phyloP scores from a whole-genome alignment of 495 filamentous ascomycete genomes.

The Aeminium ludgeri region DNA sequence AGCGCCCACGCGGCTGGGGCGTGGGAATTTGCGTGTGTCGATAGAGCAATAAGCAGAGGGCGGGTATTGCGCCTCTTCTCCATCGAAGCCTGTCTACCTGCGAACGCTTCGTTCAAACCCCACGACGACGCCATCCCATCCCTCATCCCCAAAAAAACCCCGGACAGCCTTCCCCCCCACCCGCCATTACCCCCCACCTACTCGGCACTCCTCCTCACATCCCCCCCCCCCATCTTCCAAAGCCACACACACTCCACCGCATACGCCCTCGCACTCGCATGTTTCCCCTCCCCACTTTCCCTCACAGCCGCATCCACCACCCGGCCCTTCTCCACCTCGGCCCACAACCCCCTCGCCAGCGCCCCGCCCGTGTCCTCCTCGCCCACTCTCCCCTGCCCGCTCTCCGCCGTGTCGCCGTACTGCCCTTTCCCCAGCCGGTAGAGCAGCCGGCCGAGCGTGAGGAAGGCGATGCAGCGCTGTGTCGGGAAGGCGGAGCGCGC shows the following conservation, averaged over 20 bases:
- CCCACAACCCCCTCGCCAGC: constrained; percentile 26
- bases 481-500: constrained; percentile 65
- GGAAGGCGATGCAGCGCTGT: constrained; percentile 83
- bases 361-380: constrained; percentile 17
- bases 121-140: no score
- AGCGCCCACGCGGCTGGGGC: no score
- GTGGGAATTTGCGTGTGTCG: no score
- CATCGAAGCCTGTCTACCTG: no score
- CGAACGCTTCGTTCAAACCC: no score
- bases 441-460: constrained; percentile 70
- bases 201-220: constrained; percentile 26
- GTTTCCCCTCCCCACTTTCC: constrained; percentile 37
- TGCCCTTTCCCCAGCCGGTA: constrained; percentile 67
- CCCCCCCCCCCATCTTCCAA: constrained; percentile 62
- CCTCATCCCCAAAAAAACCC: no score
- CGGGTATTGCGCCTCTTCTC: no score
- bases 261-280: constrained; percentile 56
- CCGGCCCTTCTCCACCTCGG: constrained; percentile 51
- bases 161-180: no score
- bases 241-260: constrained; percentile 86
- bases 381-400: constrained; percentile 5
- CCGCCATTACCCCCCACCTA: constrained; percentile 9
- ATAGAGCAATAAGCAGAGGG: no score
- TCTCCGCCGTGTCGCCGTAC: constrained; percentile 37
- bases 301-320: constrained; percentile 56